Evolutionary conservation across 2,329 filamentous ascomycete species (phyloP).

Genomic region (Alternaria longipes): DNA sequence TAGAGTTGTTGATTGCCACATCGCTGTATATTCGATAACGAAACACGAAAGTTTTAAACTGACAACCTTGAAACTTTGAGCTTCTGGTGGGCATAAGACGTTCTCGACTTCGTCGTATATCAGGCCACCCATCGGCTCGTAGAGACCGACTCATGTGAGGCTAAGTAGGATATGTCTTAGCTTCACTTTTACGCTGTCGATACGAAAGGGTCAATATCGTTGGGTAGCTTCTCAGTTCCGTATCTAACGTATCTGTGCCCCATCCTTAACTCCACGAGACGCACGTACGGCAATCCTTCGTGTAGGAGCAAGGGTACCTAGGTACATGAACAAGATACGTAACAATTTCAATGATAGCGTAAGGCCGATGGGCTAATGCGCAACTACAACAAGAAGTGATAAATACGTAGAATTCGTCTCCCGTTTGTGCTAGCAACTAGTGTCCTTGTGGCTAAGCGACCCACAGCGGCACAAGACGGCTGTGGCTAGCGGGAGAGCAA

Average conservation of each 20-base stretch:
- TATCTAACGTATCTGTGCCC: not conserved
- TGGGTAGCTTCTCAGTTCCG: not conserved
- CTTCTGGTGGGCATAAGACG: not conserved
- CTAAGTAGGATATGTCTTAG: not conserved
- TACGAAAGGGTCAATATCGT: not conserved
- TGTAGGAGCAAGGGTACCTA: not conserved
- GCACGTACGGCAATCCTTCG: not conserved
- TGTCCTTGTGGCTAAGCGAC: not conserved
- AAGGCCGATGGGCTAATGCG: not conserved
- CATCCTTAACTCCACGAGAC: not conserved
- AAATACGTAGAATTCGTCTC: not conserved
- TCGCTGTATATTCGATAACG: not conserved
- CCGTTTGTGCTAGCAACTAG: not conserved
- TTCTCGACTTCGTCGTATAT: not conserved
- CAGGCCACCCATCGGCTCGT: not conserved
- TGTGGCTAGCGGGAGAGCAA: slow-evolving; percentile 3
- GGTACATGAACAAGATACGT: not conserved
- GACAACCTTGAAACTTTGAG: not conserved
- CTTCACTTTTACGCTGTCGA: not conserved
- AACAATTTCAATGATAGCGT: not conserved
- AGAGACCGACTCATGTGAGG: not conserved
- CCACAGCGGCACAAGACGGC: not conserved
- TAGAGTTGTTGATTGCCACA: not conserved
- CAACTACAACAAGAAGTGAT: not conserved
- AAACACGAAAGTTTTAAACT: not conserved